Base-by-base conservation (phyloP, 2,329 filamentous ascomycete species). In the Zalaria sp. region DNA sequence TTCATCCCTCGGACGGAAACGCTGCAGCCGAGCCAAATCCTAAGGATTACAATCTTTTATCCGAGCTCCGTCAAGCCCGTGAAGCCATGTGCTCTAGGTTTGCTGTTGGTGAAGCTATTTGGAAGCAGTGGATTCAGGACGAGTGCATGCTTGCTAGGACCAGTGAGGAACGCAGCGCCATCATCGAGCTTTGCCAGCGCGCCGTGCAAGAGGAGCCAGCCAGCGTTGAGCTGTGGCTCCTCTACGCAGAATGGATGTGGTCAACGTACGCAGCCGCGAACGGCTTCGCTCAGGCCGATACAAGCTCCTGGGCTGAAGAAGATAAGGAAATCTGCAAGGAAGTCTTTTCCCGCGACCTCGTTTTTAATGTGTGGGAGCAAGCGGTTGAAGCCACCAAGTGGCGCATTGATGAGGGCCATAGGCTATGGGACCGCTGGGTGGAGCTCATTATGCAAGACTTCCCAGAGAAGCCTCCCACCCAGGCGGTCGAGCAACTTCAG, bases 381-480 rank as follows among this genome's bases (percentile, higher is more conserved):
- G 84, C 76, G 31, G 78, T 83, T 50, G 72, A 79, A 46, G 74
- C 77, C 35, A 83, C 83, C 41, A 76, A 79, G 55, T 84, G 80
- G 60, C 80, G 83, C 46, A 66, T 91, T 44, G 75, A 75, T 54
- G 82, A 87, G 57, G 89, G 84, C 54, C 79, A 87, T 55, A 61
- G 77, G 43, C 71, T 91, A 7, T 93, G 84, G 84, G 75, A 88
- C 55, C 77, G 79, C 48, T 89, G 83, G 72, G 69, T 85, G 35
- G 75, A 79, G 41, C 72, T 86, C 37, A 71, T 87, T 56, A 69
- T 81, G 57, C 75, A 83, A 49, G 73, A 83, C 49, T 69, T 88
- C 18, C 69, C 62, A 64, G 71, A 41, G 60, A 66, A 51, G 72
- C 74, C 49, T 54, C 71, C 52, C 63, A 74, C 55, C 67, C 73